Conservation (phyloP, 2,329 filamentous ascomycete genomes). For the Cytospora piceicola region DNA sequence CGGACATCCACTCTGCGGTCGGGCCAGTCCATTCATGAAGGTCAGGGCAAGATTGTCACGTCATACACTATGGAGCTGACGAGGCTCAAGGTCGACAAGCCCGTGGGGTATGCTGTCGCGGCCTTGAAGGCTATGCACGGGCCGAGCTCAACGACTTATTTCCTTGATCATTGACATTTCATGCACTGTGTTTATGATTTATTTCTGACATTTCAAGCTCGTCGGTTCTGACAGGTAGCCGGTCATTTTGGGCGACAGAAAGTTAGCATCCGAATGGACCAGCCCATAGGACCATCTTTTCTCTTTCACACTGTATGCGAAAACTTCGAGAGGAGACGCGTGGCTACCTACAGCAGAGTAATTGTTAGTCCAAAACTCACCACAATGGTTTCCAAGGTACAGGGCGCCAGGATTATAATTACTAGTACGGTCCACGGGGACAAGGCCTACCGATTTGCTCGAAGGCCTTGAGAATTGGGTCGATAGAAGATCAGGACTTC, state of each 20-base stretch:
- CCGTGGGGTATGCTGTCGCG: too few species aligned
- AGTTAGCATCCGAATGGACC: background rate
- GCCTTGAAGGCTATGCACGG: too few species aligned
- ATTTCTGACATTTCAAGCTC: too few species aligned
- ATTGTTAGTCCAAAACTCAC: background rate
- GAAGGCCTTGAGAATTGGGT: too few species aligned
- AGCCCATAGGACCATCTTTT: too few species aligned
- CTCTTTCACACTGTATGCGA: background rate
- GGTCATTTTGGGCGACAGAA: background rate
- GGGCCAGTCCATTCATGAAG: background rate
- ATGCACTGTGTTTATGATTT: background rate
- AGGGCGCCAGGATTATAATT: background rate
- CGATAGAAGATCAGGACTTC: too few species aligned
- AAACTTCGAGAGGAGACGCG: background rate
- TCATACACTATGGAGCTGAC: background rate
- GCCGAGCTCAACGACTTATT: background rate
- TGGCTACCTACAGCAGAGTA: background rate
- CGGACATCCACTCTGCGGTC: too few species aligned
- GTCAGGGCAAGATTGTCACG: background rate
- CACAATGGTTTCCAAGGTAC: background rate
- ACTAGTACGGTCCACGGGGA: too few species aligned
- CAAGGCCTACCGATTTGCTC: too few species aligned
- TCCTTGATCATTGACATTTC: background rate
- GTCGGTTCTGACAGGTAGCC: background rate
- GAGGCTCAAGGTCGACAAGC: background rate